Evolutionary conservation across 148 eudicot species (phyloP).

Genomic region (Persicaria maculosa): DNA sequence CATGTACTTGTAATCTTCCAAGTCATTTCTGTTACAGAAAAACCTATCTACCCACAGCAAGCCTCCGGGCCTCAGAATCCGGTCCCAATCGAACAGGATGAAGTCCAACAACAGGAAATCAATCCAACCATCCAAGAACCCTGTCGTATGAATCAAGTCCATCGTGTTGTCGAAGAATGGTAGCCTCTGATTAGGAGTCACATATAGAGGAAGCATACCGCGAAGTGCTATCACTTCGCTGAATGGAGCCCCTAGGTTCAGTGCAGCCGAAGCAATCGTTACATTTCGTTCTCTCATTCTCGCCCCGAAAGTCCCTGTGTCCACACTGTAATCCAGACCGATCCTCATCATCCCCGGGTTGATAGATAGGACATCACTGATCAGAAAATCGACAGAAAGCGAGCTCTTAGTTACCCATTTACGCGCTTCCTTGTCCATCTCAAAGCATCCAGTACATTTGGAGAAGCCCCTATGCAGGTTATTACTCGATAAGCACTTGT

Average conservation of each 20-base stretch:
- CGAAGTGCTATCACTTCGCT: constrained; percentile 84
- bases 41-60: constrained; percentile 87
- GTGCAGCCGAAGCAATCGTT: constrained; percentile 67
- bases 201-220: constrained; percentile 68
- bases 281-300: constrained; percentile 29
- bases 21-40: constrained; percentile 66
- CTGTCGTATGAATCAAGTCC: constrained; percentile 81
- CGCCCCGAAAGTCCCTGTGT: constrained; percentile 79
- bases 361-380: constrained; percentile 55
- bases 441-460: constrained; percentile 76
- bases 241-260: constrained; percentile 92
- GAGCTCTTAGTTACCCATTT: constrained; percentile 58
- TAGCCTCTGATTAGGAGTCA: constrained; percentile 73
- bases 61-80: constrained; percentile 89
- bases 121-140: constrained; percentile 92
- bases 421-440: constrained; percentile 78
- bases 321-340: constrained; percentile 84
- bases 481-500: constrained; percentile 63
- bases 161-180: constrained; percentile 90
- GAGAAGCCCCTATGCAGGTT: constrained; percentile 68
- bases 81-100: constrained; percentile 86
- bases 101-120: constrained; percentile 76
- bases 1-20: constrained; percentile 97
- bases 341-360: constrained; percentile 82
- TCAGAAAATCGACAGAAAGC: constrained; percentile 47